Percentiles rank a stretch among this genome's conserved stretches.
phyloP scores from a whole-genome alignment of 306 rosid genomes.

The Prunus mira region DNA sequence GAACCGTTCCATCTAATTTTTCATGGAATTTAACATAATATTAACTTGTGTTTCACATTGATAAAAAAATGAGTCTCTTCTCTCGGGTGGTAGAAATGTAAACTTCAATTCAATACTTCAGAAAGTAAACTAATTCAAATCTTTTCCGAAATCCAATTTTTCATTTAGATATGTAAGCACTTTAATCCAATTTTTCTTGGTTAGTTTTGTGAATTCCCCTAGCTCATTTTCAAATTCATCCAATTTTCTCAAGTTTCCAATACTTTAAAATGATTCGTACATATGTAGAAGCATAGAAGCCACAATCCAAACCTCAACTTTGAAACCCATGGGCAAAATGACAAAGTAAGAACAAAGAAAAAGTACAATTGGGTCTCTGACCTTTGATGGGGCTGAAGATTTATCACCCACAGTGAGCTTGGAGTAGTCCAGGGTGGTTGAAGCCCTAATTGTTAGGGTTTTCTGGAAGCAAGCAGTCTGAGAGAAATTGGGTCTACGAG shows the following conservation, averaged over 20 bases:
- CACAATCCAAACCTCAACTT: not conserved
- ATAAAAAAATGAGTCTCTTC: not conserved
- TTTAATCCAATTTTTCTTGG: not conserved
- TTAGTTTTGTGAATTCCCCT: not conserved
- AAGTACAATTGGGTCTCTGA: slow-evolving; percentile 15
- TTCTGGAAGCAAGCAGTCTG: slow-evolving; percentile 30
- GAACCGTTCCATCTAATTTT: not conserved
- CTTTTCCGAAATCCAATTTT: not conserved
- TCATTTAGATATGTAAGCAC: not conserved
- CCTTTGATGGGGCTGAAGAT: slow-evolving; percentile 57
- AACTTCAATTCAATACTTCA: not conserved
- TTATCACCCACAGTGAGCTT: slow-evolving; percentile 49
- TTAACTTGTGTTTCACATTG: not conserved
- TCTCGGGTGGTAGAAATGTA: not conserved
- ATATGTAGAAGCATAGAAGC: not conserved
- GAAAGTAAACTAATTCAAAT: not conserved
- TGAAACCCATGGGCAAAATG: not conserved
- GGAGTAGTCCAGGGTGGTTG: slow-evolving; percentile 72
- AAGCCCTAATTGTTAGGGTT: slow-evolving; percentile 58
- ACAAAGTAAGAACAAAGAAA: slow-evolving; percentile 7
- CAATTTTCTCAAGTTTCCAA: slow-evolving; percentile 1
- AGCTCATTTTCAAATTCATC: not conserved
- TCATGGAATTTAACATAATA: not conserved
- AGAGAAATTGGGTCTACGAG: slow-evolving; percentile 37
- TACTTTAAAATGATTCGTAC: not conserved